phyloP scores from a whole-genome alignment of 148 eudicot genomes.

The Euryodendron excelsum region DNA sequence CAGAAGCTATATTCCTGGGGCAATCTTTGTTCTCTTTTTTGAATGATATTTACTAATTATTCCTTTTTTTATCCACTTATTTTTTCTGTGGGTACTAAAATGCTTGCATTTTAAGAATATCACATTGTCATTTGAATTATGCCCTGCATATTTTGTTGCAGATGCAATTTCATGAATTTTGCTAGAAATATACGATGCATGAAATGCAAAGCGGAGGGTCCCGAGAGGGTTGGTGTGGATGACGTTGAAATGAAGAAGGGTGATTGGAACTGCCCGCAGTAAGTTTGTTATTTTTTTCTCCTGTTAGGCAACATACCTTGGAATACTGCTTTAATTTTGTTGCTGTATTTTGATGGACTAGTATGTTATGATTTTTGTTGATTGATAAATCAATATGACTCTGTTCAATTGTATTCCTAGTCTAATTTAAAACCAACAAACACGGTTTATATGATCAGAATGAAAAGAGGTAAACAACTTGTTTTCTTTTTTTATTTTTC shows the following conservation, averaged over 20 bases:
- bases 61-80: background rate
- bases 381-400: background rate
- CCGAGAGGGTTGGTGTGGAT: slow-evolving; percentile 33
- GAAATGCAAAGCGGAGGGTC: slow-evolving; percentile 59
- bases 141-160: slow-evolving; percentile 36
- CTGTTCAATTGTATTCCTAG: background rate
- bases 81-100: background rate
- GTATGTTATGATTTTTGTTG: background rate
- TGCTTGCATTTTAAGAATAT: background rate
- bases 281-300: slow-evolving; percentile 30
- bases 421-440: no score
- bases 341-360: background rate
- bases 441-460: no score
- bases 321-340: background rate
- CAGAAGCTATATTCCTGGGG: no score
- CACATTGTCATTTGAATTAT: slow-evolving; percentile 5
- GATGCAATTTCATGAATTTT: slow-evolving; percentile 78
- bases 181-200: slow-evolving; percentile 55
- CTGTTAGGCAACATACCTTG: background rate
- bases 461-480: background rate
- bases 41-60: no score
- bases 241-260: slow-evolving; percentile 56
- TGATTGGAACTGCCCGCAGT: slow-evolving; percentile 92
- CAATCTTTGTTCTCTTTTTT: background rate
- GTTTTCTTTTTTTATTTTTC: background rate